Evolutionary conservation across 805 yeast species (phyloP).

Genomic region (Candida fluviatilis): DNA sequence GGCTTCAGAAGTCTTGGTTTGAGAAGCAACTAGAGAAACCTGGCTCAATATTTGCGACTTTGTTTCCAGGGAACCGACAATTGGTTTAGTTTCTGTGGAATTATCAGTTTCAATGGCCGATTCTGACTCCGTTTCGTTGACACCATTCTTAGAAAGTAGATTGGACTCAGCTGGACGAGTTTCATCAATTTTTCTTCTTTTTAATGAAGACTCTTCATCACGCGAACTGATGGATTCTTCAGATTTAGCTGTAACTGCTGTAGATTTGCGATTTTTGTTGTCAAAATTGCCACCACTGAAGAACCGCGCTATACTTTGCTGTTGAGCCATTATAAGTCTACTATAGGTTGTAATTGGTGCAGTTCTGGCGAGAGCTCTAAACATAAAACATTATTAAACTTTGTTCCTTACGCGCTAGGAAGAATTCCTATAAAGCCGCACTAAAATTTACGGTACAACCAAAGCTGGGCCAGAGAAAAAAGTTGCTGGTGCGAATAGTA

Average conservation of each 20-base stretch:
- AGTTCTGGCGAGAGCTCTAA: slow-evolving; percentile 1
- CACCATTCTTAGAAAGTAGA: neutral
- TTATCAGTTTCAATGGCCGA: neutral
- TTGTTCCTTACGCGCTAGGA: neutral
- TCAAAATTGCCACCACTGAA: slow-evolving; percentile 13
- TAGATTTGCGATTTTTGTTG: neutral
- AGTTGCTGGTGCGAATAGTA: too few relatives aligned
- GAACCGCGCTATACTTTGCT: slow-evolving; percentile 32
- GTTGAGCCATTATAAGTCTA: slow-evolving; percentile 21
- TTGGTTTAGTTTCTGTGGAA: neutral
- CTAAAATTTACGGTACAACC: too few relatives aligned
- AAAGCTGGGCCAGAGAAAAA: too few relatives aligned
- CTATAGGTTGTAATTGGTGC: neutral
- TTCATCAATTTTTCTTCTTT: neutral
- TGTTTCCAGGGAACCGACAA: too few relatives aligned
- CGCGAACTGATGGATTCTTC: neutral
- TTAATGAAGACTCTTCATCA: neutral
- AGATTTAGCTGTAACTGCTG: neutral
- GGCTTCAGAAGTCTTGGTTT: too few relatives aligned
- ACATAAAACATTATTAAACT: neutral
- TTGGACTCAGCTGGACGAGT: neutral
- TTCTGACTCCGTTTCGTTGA: neutral
- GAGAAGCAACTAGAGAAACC: neutral
- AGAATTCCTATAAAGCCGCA: too few relatives aligned
- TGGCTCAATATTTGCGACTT: neutral